A percentile compares a stretch with the other conserved stretches of the same genome.
These are phyloP conservation scores for Tolypocladium ovalisporum DNA, from an alignment of 2,329 filamentous ascomycete species.

Conservation along the genomic window DNA sequence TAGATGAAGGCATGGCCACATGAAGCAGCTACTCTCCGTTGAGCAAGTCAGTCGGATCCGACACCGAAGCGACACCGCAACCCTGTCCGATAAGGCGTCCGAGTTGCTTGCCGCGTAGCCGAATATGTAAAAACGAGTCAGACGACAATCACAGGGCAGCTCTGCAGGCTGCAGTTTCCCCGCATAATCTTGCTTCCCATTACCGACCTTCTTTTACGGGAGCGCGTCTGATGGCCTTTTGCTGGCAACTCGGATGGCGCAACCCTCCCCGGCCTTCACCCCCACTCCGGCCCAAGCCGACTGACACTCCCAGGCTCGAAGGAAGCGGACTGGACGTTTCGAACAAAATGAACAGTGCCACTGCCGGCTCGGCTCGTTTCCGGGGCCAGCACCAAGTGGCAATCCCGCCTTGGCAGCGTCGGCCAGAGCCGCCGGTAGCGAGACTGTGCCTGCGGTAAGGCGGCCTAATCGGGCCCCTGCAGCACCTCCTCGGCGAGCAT, in stretches of 20 bases:
- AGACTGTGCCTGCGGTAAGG: too few relatives aligned
- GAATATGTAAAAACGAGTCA: neutral
- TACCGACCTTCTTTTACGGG: neutral
- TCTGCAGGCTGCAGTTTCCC: neutral
- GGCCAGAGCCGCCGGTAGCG: too few relatives aligned
- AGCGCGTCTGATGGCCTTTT: neutral
- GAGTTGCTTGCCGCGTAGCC: neutral
- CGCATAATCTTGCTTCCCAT: neutral
- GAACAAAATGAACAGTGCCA: neutral
- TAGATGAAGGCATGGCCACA: neutral
- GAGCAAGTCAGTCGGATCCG: neutral
- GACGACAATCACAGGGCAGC: neutral
- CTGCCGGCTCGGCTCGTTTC: neutral
- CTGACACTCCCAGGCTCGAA: neutral
- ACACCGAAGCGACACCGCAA: neutral
- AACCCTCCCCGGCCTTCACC: too few relatives aligned
- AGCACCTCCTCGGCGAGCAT: constrained; percentile 10
- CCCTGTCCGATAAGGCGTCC: neutral
- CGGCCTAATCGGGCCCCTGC: neutral
- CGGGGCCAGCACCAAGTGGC: too few relatives aligned
- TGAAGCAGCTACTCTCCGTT: neutral
- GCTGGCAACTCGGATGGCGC: neutral
- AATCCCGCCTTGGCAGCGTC: neutral
- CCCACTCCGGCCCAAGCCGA: neutral
- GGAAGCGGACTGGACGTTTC: neutral